These are phyloP conservation scores for Macrophomina tecta DNA, from an alignment of 2,329 filamentous ascomycete species.

Conservation along the genomic window DNA sequence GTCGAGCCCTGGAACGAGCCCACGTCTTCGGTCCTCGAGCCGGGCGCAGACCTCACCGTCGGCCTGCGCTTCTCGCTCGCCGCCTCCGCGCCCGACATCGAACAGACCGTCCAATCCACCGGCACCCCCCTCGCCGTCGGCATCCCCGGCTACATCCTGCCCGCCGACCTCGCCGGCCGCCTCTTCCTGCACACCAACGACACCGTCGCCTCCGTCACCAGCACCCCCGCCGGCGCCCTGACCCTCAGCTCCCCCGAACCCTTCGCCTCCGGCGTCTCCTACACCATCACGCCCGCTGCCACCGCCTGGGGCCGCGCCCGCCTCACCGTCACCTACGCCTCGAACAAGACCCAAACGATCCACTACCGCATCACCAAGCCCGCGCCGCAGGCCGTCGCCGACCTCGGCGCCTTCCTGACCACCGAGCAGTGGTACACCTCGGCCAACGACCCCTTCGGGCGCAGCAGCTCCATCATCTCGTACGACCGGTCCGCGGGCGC, in stretches of 20 bases:
- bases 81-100: conserved; percentile 54
- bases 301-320: conserved; percentile 58
- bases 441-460: conserved; percentile 59
- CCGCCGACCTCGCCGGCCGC: conserved; percentile 53
- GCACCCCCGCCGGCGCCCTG: conserved; percentile 47
- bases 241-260: conserved; percentile 36
- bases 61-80: conserved; percentile 61
- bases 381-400: conserved; percentile 50
- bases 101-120: conserved; percentile 52
- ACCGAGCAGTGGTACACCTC: conserved; percentile 60
- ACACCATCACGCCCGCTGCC: conserved; percentile 52
- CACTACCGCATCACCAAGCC: conserved; percentile 64
- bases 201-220: conserved; percentile 48
- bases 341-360: conserved; percentile 58
- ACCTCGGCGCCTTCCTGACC: conserved; percentile 61
- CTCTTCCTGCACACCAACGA: conserved; percentile 54
- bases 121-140: conserved; percentile 59
- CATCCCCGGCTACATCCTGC: conserved; percentile 62
- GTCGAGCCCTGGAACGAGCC: conserved; percentile 62
- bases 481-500: conserved; percentile 54
- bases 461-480: conserved; percentile 62
- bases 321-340: conserved; percentile 56
- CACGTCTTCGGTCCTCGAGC: conserved; percentile 52
- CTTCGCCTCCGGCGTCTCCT: conserved; percentile 38
- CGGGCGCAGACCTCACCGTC: conserved; percentile 55